A percentile compares a stretch with the other conserved stretches of the same genome.
These are phyloP conservation scores for Xylariaceae sp. DNA, from an alignment of 2,329 filamentous ascomycete species.

Conservation along the genomic window DNA sequence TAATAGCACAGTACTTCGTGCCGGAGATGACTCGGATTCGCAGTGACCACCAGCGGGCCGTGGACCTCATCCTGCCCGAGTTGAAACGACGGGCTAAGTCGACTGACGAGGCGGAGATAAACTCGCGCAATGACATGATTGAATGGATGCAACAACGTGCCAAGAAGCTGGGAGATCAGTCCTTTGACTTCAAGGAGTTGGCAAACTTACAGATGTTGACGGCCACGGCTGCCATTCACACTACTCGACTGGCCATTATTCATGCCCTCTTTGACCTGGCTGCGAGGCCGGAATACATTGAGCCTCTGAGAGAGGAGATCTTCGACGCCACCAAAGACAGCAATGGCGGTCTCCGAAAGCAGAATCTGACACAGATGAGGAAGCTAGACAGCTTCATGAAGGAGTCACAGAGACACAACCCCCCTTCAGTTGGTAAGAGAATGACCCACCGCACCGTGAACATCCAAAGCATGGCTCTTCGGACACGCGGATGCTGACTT, in stretches of 20 bases:
- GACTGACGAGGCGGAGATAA: not conserved
- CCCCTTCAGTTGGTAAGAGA: constrained; percentile 29
- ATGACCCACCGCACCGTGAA: not conserved
- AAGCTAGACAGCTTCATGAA: constrained; percentile 38
- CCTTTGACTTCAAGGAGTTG: constrained; percentile 27
- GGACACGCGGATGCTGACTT: constrained; percentile 2
- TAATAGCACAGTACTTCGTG: constrained; percentile 27
- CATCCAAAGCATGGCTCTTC: not conserved
- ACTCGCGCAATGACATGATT: constrained; percentile 27
- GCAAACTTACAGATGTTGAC: constrained; percentile 31
- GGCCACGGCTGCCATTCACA: constrained; percentile 35
- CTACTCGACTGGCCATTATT: constrained; percentile 32
- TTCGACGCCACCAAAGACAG: constrained; percentile 24
- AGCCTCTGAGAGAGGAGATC: constrained; percentile 40
- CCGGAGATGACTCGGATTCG: constrained; percentile 29
- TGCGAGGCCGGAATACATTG: constrained; percentile 38
- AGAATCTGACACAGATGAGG: constrained; percentile 30
- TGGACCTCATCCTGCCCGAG: constrained; percentile 26
- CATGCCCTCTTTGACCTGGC: constrained; percentile 40
- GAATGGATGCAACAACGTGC: constrained; percentile 30
- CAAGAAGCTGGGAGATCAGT: constrained; percentile 22
- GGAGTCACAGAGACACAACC: constrained; percentile 33
- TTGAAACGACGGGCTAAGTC: constrained; percentile 22
- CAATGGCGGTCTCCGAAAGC: constrained; percentile 25
- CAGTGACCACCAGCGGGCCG: constrained; percentile 24